Evolutionary conservation across 345 rosid species (phyloP), one percentile per base, ranked within the genome.

Genomic region (Gossypium mustelinum): DNA sequence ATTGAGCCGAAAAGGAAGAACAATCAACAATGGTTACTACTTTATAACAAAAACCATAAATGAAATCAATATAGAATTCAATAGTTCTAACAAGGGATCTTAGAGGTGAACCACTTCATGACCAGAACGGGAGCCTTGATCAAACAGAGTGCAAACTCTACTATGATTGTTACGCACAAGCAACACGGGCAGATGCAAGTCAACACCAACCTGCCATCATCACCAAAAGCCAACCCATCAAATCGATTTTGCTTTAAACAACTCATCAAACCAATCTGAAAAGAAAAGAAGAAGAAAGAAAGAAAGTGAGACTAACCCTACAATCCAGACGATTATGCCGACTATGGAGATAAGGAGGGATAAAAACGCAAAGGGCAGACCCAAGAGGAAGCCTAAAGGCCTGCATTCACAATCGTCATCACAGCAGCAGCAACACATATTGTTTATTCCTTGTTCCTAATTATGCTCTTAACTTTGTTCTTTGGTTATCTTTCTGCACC

Each of bases 291-390:
- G 2, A 25, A 54, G 24, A 55, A 54, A 55, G 70, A 62, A 3
- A 3, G 16, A 4, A 2, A 20, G 29, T 10, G n/a, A 7, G 7
- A 77, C 86, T 41, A 5, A 88, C 92, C 92, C 91, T 14, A 87
- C 81, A 55, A 90, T 84, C 92, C 95, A 86, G 17, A 85, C 43
- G 7, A 90, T 17, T 9, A 87, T 72, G 13, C 93, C 90, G 10
- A 90, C 54, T 11, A 90, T 34, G 20, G 92, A 86, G 79, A 90
- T 73, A 68, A 88, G 66, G 59, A 88, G 76, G 45, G 92, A 72
- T 41, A 88, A 84, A 70, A 90, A 86, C 75, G 91, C 89, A 60
- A 87, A 90, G 54, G 95, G 95, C 25, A 88, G 84, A 67, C 89
- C 91, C 72, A 88, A 52, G 13, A 90, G 86, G 77, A 90, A 88